Conservation (phyloP, 1,284 basidiomycete genomes). For the Tranzscheliella williamsii region DNA sequence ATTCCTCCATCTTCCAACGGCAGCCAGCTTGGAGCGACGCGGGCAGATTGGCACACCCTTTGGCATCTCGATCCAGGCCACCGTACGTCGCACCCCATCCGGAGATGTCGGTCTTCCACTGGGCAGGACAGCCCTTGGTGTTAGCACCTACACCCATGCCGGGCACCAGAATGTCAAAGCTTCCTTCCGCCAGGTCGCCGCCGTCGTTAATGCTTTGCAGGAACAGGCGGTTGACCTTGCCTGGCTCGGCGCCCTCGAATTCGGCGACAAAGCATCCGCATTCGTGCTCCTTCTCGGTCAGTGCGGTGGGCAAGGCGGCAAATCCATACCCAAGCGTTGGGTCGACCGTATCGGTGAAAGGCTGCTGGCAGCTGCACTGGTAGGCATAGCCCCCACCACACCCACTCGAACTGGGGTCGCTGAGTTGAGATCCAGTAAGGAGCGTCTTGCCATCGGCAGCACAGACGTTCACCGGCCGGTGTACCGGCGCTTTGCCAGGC, state of each 20-base stretch:
- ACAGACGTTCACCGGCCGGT: conserved; percentile 14
- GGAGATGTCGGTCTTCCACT: conserved; percentile 18
- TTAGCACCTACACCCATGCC: conserved; percentile 23
- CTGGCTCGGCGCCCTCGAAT: conserved; percentile 6
- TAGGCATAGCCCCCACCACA: conserved; percentile 28
- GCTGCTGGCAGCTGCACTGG: conserved; percentile 35
- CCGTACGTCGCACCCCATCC: conserved; percentile 28
- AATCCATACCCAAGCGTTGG: conserved; percentile 19
- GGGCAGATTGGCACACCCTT: conserved; percentile 21
- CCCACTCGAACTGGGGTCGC: conserved; percentile 15
- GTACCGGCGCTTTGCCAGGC: conserved; percentile 6
- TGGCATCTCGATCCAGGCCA: conserved; percentile 13
- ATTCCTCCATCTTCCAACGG: conserved; percentile 23
- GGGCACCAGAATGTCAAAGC: conserved; percentile 31
- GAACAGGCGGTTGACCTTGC: conserved; percentile 27
- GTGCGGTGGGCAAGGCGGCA: conserved; percentile 12
- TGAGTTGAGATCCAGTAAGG: conserved; percentile 14
- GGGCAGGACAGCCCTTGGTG: conserved; percentile 15
- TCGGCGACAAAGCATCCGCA: conserved; percentile 26
- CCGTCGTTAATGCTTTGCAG: conserved; percentile 33
- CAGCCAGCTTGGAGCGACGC: conserved; percentile 21
- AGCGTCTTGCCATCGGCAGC: conserved; percentile 21
- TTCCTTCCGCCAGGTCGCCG: conserved; percentile 8
- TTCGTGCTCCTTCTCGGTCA: conserved; percentile 5
- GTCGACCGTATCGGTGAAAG: conserved; percentile 20